phyloP scores from a whole-genome alignment of 2,329 filamentous ascomycete genomes.

The Ophiostoma pallidulum region DNA sequence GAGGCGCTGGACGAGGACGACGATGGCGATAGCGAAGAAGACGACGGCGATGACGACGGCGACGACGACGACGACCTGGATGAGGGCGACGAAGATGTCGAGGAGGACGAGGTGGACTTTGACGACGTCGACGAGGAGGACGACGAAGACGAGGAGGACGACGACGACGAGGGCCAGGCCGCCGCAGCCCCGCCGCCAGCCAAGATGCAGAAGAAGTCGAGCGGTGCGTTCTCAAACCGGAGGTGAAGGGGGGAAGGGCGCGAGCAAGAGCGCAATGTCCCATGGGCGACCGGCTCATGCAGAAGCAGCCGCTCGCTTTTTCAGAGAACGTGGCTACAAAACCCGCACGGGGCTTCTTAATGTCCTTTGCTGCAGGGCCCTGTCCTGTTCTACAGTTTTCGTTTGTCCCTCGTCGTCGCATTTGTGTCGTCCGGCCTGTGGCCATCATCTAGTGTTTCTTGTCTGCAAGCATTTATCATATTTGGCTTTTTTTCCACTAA shows the following conservation, averaged over 20 bases:
- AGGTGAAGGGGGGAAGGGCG: constrained; percentile 15
- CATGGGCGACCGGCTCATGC: too few relatives aligned
- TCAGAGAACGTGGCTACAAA: too few relatives aligned
- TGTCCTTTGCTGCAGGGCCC: too few relatives aligned
- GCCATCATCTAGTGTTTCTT: neutral
- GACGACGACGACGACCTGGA: constrained; percentile 81
- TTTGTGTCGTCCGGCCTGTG: neutral
- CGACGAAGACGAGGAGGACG: constrained; percentile 26
- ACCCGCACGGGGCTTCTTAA: too few relatives aligned
- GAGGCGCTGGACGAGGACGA: constrained; percentile 51
- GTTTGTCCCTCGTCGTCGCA: too few relatives aligned
- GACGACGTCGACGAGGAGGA: constrained; percentile 24
- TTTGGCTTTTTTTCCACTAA: too few relatives aligned
- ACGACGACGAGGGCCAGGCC: constrained; percentile 25
- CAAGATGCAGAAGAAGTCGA: constrained; percentile 27
- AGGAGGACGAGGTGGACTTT: constrained; percentile 8
- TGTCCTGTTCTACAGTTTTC: too few relatives aligned
- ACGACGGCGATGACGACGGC: constrained; percentile 51
- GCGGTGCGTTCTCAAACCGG: constrained; percentile 22
- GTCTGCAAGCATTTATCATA: too few relatives aligned
- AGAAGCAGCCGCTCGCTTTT: too few relatives aligned
- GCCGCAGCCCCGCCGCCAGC: constrained; percentile 25
- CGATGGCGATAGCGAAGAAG: constrained; percentile 11
- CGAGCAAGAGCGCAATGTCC: too few relatives aligned
- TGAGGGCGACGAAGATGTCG: constrained; percentile 55